A percentile compares a stretch with the other conserved stretches of the same genome.
Conservation (phyloP, 2,329 filamentous ascomycete species). For the Fusarium caatingaense region DNA sequence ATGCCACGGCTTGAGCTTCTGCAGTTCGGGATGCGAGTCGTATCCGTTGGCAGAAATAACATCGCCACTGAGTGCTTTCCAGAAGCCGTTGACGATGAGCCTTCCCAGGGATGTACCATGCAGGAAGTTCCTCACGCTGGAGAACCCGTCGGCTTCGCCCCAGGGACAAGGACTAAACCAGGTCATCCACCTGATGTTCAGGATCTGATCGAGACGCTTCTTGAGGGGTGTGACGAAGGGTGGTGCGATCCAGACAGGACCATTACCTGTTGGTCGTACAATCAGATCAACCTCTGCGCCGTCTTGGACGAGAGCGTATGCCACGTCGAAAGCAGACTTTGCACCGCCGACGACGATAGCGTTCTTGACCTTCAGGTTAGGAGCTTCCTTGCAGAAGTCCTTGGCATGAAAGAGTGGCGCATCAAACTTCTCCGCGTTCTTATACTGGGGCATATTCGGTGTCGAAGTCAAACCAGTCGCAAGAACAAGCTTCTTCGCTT, state of each 20-base stretch:
- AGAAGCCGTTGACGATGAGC: constrained; percentile 61
- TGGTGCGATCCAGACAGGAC: constrained; percentile 66
- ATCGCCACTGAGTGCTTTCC: constrained; percentile 60
- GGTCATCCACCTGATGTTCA: constrained; percentile 64
- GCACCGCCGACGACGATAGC: constrained; percentile 64
- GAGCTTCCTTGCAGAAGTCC: constrained; percentile 53
- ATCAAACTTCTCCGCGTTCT: constrained; percentile 52
- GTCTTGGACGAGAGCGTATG: constrained; percentile 63
- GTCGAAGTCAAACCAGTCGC: constrained; percentile 62
- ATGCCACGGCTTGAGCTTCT: constrained; percentile 56
- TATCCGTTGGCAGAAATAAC: constrained; percentile 60
- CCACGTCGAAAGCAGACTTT: constrained; percentile 69
- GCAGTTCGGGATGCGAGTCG: constrained; percentile 54
- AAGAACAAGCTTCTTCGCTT: constrained; percentile 58
- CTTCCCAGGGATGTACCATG: constrained; percentile 63
- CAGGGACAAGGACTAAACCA: constrained; percentile 76
- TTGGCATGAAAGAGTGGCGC: constrained; percentile 58
- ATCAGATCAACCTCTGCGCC: constrained; percentile 63
- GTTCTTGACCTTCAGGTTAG: constrained; percentile 49
- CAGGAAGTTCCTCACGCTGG: constrained; percentile 59
- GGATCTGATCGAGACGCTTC: constrained; percentile 68
- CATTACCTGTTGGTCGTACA: constrained; percentile 61
- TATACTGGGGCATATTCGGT: constrained; percentile 55
- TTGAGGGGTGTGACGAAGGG: constrained; percentile 70
- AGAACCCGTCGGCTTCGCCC: constrained; percentile 66